A percentile compares a stretch with the other conserved stretches of the same genome.
Conservation (phyloP, 495 filamentous ascomycete genomes). For the Articulospora tetracladia region DNA sequence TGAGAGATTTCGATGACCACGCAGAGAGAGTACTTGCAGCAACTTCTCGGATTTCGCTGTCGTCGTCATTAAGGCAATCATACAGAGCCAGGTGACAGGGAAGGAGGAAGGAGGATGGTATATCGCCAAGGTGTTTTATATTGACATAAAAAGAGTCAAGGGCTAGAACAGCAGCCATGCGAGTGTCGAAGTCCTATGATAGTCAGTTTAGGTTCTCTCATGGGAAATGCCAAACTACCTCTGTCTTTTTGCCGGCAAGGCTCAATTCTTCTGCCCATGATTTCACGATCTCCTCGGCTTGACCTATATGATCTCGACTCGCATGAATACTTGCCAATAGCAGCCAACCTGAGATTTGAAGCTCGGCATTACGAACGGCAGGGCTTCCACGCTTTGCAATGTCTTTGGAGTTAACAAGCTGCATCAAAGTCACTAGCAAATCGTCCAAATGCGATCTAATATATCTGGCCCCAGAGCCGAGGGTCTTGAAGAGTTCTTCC, state of each 20-base stretch:
- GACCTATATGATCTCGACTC: not conserved
- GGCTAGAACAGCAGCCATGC: slow-evolving; percentile 50
- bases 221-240: not conserved
- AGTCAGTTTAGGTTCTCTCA: not conserved
- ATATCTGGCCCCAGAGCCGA: not conserved
- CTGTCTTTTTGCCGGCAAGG: not conserved
- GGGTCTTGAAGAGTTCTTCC: not conserved
- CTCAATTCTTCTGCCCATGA: not conserved
- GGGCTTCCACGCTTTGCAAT: not conserved
- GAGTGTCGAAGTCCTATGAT: slow-evolving; percentile 59
- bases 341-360: not conserved
- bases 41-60: slow-evolving; percentile 74
- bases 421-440: not conserved
- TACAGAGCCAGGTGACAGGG: slow-evolving; percentile 18
- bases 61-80: slow-evolving; percentile 73
- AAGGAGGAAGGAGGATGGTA: not conserved
- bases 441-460: not conserved
- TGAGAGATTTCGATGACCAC: slow-evolving; percentile 15
- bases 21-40: slow-evolving; percentile 46
- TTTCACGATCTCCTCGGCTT: not conserved
- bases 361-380: not conserved
- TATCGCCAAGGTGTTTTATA: not conserved
- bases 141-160: slow-evolving; percentile 42
- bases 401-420: not conserved
- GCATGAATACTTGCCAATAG: not conserved